Base-by-base conservation (phyloP, 2,329 filamentous ascomycete species). In the Aspergillus fischeri region DNA sequence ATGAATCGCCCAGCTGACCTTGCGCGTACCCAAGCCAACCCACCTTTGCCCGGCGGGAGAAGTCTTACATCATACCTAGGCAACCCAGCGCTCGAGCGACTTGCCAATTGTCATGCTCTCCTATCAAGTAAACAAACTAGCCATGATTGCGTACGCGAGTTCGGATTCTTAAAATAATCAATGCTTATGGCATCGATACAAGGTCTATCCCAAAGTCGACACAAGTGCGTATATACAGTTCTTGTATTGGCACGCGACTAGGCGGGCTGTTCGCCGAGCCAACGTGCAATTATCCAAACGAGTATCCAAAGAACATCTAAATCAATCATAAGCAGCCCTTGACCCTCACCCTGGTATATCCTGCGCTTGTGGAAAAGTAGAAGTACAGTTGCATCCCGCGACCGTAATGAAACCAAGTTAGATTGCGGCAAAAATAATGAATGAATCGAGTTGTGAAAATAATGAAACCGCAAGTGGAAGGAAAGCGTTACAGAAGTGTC, bases 191-290 rank as follows among this genome's bases (percentile, higher is more conserved):
- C 44, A 56, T 54, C 53, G 41, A 27, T 55, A 58, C 44, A 54
- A 54, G 49, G 58, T 67, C 62, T 65, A 67, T 63, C 50, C 59
- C 57, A 56, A 65, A 63, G 56, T 55, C 58, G 54, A 56, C 56
- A 54, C 56, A 56, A 52, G 54, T 58, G 59, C 58, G 56, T 67
- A 67, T 67, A 63, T 66, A 67, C 65, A 67, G 55, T 59, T 58
- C 58, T 53, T 63, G 55, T 58, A 59, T 52, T 56, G 51, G 57
- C 54, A 49, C 59, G 65, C 59, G 58, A 55, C 51, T 32, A 55
- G 44, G 55, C 58, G 63, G 55, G 49, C 41, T 25, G 38, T 17
- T 24, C 42, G 55, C 50, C 51, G 45, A 54, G 52, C 55, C 53
- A 61, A 52, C 53, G 38, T 47, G 42, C 44, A 62, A 59, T 35